Evolutionary conservation across 2,329 filamentous ascomycete species (phyloP).

Genomic region (Verruconis gallopava): DNA sequence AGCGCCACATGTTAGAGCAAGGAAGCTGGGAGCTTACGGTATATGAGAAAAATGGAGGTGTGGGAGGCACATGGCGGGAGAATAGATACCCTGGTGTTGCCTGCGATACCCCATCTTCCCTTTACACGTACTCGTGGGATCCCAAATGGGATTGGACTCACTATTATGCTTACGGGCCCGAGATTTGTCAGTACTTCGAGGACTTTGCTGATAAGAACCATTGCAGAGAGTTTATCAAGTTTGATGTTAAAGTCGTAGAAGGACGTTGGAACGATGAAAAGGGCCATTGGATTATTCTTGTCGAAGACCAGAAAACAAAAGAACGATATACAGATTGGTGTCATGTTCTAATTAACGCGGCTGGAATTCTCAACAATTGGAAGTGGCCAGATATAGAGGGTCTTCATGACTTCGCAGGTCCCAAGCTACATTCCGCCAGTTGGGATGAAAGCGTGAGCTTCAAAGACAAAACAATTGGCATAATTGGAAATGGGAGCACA

Average conservation of each 20-base stretch:
- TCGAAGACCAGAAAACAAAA: constrained; percentile 20
- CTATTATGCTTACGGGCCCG: constrained; percentile 29
- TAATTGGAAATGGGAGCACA: constrained; percentile 50
- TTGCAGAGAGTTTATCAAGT: constrained; percentile 25
- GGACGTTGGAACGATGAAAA: constrained; percentile 25
- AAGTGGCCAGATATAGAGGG: constrained; percentile 49
- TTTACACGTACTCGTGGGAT: constrained; percentile 42
- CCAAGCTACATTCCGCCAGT: constrained; percentile 46
- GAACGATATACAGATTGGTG: constrained; percentile 27
- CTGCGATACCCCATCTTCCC: constrained; percentile 57
- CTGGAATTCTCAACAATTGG: constrained; percentile 56
- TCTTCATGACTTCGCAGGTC: constrained; percentile 40
- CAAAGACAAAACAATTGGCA: constrained; percentile 35
- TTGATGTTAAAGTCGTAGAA: constrained; percentile 20
- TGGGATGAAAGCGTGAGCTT: constrained; percentile 44
- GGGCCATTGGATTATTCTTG: constrained; percentile 24
- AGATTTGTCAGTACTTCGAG: constrained; percentile 32
- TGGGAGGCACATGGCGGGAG: constrained; percentile 39
- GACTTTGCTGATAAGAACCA: constrained; percentile 28
- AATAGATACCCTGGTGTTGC: constrained; percentile 49
- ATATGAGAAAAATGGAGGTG: constrained; percentile 54
- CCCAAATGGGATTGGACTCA: constrained; percentile 31
- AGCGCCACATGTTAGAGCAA: neutral
- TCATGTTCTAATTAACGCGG: constrained; percentile 47
- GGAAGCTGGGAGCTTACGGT: constrained; percentile 40